Conservation (phyloP, 495 filamentous ascomycete genomes). For the Penicillium coffeae region DNA sequence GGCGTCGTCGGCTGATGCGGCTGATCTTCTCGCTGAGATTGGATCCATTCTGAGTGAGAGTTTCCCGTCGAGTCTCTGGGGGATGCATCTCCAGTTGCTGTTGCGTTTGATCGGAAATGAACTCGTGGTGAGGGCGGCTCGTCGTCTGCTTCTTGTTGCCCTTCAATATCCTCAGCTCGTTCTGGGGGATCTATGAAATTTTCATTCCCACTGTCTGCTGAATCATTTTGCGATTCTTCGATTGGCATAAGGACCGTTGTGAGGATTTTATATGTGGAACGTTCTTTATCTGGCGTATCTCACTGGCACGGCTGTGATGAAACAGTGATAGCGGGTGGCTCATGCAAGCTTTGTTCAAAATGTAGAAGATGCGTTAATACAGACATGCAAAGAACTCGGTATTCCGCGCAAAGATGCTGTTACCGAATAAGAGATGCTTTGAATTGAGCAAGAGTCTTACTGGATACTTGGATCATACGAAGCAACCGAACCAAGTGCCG, state of each 20-base stretch:
- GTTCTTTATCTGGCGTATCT: too few relatives aligned
- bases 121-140: slow-evolving; percentile 8
- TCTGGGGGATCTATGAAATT: background rate
- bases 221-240: background rate
- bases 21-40: background rate
- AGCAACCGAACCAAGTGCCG: too few relatives aligned
- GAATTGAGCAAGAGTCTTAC: too few relatives aligned
- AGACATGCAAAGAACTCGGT: too few relatives aligned
- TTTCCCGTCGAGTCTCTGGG: slow-evolving; percentile 1
- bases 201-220: background rate
- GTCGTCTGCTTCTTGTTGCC: background rate
- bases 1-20: slow-evolving; percentile 8
- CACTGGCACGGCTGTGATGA: too few relatives aligned
- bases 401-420: too few relatives aligned
- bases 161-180: background rate
- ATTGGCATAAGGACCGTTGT: background rate
- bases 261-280: background rate
- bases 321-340: too few relatives aligned
- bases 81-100: background rate
- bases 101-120: slow-evolving; percentile 14
- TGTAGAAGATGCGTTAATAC: too few relatives aligned
- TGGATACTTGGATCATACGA: too few relatives aligned
- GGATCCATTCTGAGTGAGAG: slow-evolving; percentile 2
- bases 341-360: too few relatives aligned
- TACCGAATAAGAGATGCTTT: too few relatives aligned